Conservation (phyloP, 176 grass and related monocot species). For the Lolium multiflorum region DNA sequence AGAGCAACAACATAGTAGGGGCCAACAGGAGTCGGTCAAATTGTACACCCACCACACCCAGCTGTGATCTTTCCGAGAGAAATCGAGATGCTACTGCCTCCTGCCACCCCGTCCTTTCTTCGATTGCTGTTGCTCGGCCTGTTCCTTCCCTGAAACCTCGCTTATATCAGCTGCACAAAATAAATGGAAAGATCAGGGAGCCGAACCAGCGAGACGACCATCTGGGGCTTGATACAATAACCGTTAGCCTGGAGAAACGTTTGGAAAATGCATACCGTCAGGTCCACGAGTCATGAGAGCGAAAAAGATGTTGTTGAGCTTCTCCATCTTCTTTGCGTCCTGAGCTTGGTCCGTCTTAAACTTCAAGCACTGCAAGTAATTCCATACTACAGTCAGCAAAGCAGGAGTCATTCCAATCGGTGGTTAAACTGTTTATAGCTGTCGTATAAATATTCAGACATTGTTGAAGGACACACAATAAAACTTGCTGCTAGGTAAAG, state of each 20-base stretch:
- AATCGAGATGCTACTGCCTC: conserved; percentile 60
- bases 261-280: conserved; percentile 70
- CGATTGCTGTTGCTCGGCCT: conserved; percentile 71
- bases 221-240: not conserved
- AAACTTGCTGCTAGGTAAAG: not conserved
- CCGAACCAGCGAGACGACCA: not conserved
- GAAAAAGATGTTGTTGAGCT: conserved; percentile 94
- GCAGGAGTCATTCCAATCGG: not conserved
- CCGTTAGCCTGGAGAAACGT: not conserved
- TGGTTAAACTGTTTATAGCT: not conserved
- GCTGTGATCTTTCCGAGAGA: not conserved
- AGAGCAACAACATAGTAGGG: conserved; percentile 24
- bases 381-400: conserved; percentile 19
- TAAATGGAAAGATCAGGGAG: not conserved
- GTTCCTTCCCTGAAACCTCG: conserved; percentile 91
- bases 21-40: conserved; percentile 23
- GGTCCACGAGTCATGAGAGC: conserved; percentile 91
- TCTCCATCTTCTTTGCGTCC: conserved; percentile 99
- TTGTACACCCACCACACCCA: conserved; percentile 27
- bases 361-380: conserved; percentile 75
- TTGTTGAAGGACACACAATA: not conserved
- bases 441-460: not conserved
- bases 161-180: conserved; percentile 74
- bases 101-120: conserved; percentile 90
- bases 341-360: conserved; percentile 98